These are phyloP conservation scores for Xerophyta viscosa DNA, from an alignment of 106 monocot genomes.

Conservation along the genomic window DNA sequence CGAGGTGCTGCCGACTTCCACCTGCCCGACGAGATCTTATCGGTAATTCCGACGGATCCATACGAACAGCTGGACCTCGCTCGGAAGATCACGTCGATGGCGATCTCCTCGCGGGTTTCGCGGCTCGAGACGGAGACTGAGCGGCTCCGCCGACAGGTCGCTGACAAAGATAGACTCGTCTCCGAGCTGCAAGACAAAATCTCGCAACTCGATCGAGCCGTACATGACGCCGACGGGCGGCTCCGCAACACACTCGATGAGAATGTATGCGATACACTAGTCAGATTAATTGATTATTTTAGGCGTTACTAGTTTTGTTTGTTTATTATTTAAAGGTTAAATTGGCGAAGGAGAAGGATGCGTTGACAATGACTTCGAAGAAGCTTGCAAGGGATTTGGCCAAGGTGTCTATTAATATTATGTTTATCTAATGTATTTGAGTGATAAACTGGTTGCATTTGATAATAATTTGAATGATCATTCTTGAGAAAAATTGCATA, in stretches of 20 bases:
- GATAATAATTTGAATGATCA: too few relatives aligned
- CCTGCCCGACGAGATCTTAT: slow-evolving; percentile 68
- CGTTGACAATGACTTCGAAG: slow-evolving; percentile 51
- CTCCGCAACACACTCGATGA: slow-evolving; percentile 48
- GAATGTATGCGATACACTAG: slow-evolving; percentile 37
- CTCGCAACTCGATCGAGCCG: slow-evolving; percentile 30
- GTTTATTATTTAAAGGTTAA: too few relatives aligned
- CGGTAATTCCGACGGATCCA: slow-evolving; percentile 77
- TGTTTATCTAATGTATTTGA: too few relatives aligned
- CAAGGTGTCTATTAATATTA: slow-evolving; percentile 40
- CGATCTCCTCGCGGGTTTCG: slow-evolving; percentile 69
- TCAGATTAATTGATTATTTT: neutral
- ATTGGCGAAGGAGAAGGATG: slow-evolving; percentile 62
- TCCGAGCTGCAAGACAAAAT: slow-evolving; percentile 60
- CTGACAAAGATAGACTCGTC: slow-evolving; percentile 53
- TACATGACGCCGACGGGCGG: slow-evolving; percentile 41
- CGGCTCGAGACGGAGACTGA: slow-evolving; percentile 58
- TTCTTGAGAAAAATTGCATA: too few relatives aligned
- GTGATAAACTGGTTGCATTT: too few relatives aligned
- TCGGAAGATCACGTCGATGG: slow-evolving; percentile 83
- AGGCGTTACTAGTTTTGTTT: too few relatives aligned
- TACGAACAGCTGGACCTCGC: slow-evolving; percentile 90
- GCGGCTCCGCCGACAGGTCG: slow-evolving; percentile 27
- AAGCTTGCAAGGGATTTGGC: slow-evolving; percentile 59
- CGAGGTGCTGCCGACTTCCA: slow-evolving; percentile 31